Base-by-base conservation (phyloP, 495 filamentous ascomycete species). In the Geoglossum glabrum region DNA sequence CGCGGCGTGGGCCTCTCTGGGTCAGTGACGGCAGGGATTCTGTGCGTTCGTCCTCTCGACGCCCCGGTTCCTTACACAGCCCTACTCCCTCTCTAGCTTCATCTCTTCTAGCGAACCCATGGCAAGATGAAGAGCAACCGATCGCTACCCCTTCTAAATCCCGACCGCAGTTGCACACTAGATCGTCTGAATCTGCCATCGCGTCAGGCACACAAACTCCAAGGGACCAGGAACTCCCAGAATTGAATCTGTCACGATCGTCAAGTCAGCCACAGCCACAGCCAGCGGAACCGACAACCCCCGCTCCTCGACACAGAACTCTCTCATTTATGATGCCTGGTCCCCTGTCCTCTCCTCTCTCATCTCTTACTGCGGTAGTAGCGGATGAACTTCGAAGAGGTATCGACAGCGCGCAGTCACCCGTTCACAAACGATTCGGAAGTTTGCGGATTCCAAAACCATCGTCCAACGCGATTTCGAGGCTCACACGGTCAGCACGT, bases 351-450 rank as follows among this genome's bases (percentile, higher is more conserved):
- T 71, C 73, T 73, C 73, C 15, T 66, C 76, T 21, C 72, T 82
- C 56, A 77, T 66, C 76, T n/a, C 73, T 82, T 54, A 78, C 71
- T 64, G 79, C 74, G 1, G 74, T 82, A 1, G 77, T 82, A 6
- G 81, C 79, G 5, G 82, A 86, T 61, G 75, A 77, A 21, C 63
- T 82, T 5, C 74, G 78, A 28, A 74, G 78, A 10, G 77, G 76
- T 26, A 70, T 65, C 8, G 72, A 69, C 11, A 54, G 61, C 2
- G 57, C 61, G 36, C 26, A 51, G 26, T 58, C 56, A 36, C 13
- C 49, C 3, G 17, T 23, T 19, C 49, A 26, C 49, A 52, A 21
- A 13, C 7, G 23, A 30, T 13, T 52, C 55, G 13, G 57, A 11
- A 45, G 59, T 31, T 31, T 33, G 49, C 25, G 21, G 51, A 43